Base-by-base conservation (phyloP, 768 basidiomycete species). In the Tylopilus balloui region DNA sequence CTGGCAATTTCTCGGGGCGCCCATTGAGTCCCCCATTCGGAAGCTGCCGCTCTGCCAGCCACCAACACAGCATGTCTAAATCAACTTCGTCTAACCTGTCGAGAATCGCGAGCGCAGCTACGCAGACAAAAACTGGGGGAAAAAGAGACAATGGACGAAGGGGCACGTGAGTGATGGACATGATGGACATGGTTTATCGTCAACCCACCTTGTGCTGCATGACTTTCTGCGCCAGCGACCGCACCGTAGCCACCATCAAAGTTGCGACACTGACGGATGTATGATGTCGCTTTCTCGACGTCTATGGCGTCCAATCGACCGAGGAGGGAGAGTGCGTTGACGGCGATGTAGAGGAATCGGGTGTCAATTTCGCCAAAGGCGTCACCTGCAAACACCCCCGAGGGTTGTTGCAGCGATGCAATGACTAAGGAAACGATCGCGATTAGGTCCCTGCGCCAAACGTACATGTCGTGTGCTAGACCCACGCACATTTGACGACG, bases 181-280 rank as follows among this genome's bases (percentile, higher is more conserved):
- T n/a, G 8, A 15, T 9, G 6, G n/a, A 21, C 10, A 1, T n/a
- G 15, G 12, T 17, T 17, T n/a, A 6, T 15, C 8, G 2, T n/a
- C 17, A 15, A 62, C 59, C 3, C 43, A 92, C 95, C 92, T 78
- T 92, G 90, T 0, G 77, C 89, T 12, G 93, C 81, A 71, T 99
- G 96, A 52, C 88, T 92, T 70, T 99, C 96, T 1, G 89, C 92
- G 0, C 94, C 96, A 14, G 81, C 76, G 14, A 72, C 67, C 39
- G 76, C 83, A 21, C 96, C 95, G 61, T 95, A 99, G 0, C 92
- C 96, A 4, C 94, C 94, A 62, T 99, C 96, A 65, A 92, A 97
- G 66, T 98, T 99, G 61, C 76, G 78, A 69, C 96, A 97, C 29
- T 77, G 72, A 20, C 69, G 65, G 37, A 98, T 79, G 66, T 95